Evolutionary conservation across 1,139 yeast genomes (phyloP), one percentile per base, ranked within the genome.

Genomic region (Candida tunisiensis): DNA sequence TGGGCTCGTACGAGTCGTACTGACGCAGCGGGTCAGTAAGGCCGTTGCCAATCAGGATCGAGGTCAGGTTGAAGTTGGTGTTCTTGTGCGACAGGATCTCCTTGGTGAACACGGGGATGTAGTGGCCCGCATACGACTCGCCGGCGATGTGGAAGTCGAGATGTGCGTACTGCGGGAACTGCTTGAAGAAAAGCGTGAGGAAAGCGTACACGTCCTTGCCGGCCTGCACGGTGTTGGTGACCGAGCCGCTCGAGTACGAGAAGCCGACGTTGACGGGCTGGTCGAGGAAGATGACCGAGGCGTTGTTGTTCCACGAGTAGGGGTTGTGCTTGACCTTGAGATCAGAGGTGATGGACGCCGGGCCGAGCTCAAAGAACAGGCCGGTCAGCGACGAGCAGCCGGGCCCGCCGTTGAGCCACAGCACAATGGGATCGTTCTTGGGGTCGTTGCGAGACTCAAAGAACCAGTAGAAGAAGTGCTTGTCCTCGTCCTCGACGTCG

Each of bases 81-180:
- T 73, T 79, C 12, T 35, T 32, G 70, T 71, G 70, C 36, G 55
- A 59, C 34, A 75, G 52, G 35, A 80, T 77, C 45, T 77, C 91
- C 26, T 65, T 56, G 11, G 88, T 88, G 50, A 80, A 71, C 15
- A 63, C 69, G 16, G 93, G 93, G 37, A 79, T 70, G 48, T 79
- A 79, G 51, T 78, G 92, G 24, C 93, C 93, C 21, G 82, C 93
- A 44, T 79, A 80, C 8, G 88, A 74, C 52, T 80, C 93, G 33
- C 93, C 93, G 29, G 92, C 71, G 48, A 80, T 73, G 49, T 79
- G 92, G 65, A 79, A 78, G 24, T 62, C 62, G 29, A 36, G 44
- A 37, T 65, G 62, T 25, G 53, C 37, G 44, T 69, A 73, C 36
- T 73, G 61, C 10, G 79, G 75, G 58, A 77, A 75, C 42, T 73